Conservation (phyloP, 1,139 yeast genomes). For the Arxiozyma telluris region DNA sequence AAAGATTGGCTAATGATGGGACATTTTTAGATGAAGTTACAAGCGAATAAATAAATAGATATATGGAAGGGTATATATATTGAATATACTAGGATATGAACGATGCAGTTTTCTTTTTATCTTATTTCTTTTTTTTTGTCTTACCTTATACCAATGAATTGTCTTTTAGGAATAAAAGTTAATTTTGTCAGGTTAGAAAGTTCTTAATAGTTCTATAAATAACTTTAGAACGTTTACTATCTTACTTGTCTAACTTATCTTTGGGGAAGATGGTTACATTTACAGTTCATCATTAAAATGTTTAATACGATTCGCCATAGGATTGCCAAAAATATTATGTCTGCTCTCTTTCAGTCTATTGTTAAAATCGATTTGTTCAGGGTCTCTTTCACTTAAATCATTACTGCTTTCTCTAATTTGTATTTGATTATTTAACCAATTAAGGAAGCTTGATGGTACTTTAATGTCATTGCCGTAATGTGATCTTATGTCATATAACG, state of each 20-base stretch:
- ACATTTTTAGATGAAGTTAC: slow-evolving; percentile 53
- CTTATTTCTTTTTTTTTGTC: background rate
- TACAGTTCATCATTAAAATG: slow-evolving; percentile 13
- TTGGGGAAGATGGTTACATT: background rate
- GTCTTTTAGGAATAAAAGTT: background rate
- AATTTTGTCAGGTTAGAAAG: background rate
- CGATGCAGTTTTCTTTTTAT: background rate
- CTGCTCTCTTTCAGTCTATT: slow-evolving; percentile 47
- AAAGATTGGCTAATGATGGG: slow-evolving; percentile 70
- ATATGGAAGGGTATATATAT: background rate
- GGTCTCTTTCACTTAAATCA: slow-evolving; percentile 21
- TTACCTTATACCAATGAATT: background rate
- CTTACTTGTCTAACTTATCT: too few species aligned
- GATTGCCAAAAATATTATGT: slow-evolving; percentile 72
- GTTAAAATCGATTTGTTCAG: slow-evolving; percentile 35
- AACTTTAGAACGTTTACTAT: too few species aligned
- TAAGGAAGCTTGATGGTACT: slow-evolving; percentile 35
- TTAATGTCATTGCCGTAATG: slow-evolving; percentile 19
- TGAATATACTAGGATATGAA: too few species aligned
- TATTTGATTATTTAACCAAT: slow-evolving; percentile 55
- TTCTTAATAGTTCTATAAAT: background rate
- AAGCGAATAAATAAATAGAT: slow-evolving; percentile 8
- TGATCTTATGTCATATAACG: slow-evolving; percentile 35
- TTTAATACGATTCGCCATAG: slow-evolving; percentile 42
- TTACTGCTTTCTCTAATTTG: slow-evolving; percentile 33